Evolutionary conservation across 495 filamentous ascomycete species (phyloP), one percentile per base, ranked within the genome.

Genomic region (Cenococcum geophilum): DNA sequence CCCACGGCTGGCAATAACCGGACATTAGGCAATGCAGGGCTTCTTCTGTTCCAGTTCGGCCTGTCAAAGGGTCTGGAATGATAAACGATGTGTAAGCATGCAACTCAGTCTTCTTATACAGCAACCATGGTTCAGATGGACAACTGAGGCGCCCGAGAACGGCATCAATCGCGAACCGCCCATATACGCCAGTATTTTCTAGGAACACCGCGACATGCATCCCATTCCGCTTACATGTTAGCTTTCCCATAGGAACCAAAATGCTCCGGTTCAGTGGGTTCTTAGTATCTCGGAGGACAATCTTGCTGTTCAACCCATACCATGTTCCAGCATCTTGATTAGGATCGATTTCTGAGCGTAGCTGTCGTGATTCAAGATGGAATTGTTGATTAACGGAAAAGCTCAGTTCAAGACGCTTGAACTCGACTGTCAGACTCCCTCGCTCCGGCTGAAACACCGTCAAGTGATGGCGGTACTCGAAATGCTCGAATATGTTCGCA

Each of bases 251-350:
- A 14, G 69, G 65, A 34, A 70, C 54, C 34, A 74, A 16, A 18
- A 74, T 61, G 57, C 68, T 72, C 18, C 71, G 66, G n/a, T n/a
- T n/a, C n/a, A n/a, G n/a, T n/a, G n/a, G n/a, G n/a, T n/a, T n/a
- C n/a, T n/a, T n/a, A n/a, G n/a, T n/a, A n/a, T 21, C 76, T 3
- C 75, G 73, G 23, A 81, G 61, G 1, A 82, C 76, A 8, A 82
- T 59, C 60, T 74, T 80, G 48, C 73, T 76, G 1, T 57, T 23
- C 4, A 82, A 69, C 0, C 80, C 80, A 57, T 82, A 81, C 74
- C 73, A 77, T 1, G 77, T 80, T 3, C 80, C 80, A 70, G 58
- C 51, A 56, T 75, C 55, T 55, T 73, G 64, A 64, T 72, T 45
- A 49, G 55, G 25, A 62, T 74, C 56, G 3, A 73, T 74, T 35